These are phyloP conservation scores for Nannochloropsis salina DNA, from an alignment of 108 stramenopile species.

Conservation along the genomic window DNA sequence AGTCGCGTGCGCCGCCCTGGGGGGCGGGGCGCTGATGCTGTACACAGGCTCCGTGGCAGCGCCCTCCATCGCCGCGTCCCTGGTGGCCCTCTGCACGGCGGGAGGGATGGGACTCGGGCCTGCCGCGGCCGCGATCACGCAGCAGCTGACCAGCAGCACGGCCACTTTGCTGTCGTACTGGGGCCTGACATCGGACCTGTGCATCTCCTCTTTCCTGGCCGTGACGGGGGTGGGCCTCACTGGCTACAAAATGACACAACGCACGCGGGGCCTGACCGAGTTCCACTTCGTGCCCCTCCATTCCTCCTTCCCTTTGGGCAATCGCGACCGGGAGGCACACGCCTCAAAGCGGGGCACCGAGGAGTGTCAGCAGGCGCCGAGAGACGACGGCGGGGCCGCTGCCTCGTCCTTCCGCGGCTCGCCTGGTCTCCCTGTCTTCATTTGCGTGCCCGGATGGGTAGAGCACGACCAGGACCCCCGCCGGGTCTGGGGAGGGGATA, in stretches of 20 bases:
- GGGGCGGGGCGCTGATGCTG: constrained; percentile 37
- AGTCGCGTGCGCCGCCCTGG: constrained; percentile 34
- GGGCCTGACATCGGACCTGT: constrained; percentile 26
- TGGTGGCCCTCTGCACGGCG: constrained; percentile 29
- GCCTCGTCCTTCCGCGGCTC: not conserved
- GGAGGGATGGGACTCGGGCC: not conserved
- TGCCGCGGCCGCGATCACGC: not conserved
- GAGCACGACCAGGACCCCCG: constrained; percentile 41
- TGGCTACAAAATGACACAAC: constrained; percentile 37
- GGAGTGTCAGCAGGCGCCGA: not conserved
- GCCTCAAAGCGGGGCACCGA: not conserved
- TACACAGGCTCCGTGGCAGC: constrained; percentile 36
- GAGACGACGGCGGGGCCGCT: not conserved
- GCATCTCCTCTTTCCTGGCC: constrained; percentile 29
- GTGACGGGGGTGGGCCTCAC: constrained; percentile 24
- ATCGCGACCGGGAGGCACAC: not conserved
- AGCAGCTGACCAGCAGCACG: constrained; percentile 1
- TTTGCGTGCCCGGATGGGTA: constrained; percentile 38
- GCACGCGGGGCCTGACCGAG: constrained; percentile 36
- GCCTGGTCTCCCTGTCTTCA: constrained; percentile 34
- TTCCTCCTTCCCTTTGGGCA: constrained; percentile 25
- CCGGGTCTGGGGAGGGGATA: not conserved
- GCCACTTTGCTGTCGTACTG: constrained; percentile 11
- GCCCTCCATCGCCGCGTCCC: constrained; percentile 36
- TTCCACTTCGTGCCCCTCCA: constrained; percentile 46